Conservation (phyloP, 306 rosid species). For the Gynostemma pentaphyllum region DNA sequence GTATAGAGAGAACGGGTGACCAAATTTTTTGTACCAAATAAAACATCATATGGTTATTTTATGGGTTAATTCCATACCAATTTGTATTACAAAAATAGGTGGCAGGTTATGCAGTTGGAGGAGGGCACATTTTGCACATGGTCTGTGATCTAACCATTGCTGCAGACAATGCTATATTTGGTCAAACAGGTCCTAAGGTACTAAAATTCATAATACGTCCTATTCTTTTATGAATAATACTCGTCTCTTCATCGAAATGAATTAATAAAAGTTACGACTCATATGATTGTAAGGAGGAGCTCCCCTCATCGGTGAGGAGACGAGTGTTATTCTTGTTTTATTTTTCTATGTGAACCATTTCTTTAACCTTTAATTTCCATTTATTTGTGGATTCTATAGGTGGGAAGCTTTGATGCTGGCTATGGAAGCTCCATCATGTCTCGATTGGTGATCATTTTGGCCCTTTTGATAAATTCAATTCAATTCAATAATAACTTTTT, state of each 20-base stretch:
- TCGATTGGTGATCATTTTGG: slow-evolving; percentile 66
- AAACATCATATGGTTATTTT: too few species aligned
- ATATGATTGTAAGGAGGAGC: too few species aligned
- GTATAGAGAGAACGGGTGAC: too few species aligned
- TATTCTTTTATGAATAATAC: too few species aligned
- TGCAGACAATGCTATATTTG: slow-evolving; percentile 83
- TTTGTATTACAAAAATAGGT: too few species aligned
- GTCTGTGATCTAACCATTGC: slow-evolving; percentile 90
- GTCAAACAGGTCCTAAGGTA: slow-evolving; percentile 99
- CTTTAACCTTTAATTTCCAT: background rate
- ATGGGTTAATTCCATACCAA: too few species aligned
- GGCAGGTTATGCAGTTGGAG: slow-evolving; percentile 93
- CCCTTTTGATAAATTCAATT: too few species aligned
- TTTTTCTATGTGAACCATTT: background rate
- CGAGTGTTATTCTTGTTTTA: background rate
- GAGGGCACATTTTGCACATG: slow-evolving; percentile 80
- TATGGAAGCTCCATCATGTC: slow-evolving; percentile 96
- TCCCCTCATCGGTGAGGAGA: too few species aligned
- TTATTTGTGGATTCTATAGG: slow-evolving; percentile 26
- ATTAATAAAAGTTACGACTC: too few species aligned
- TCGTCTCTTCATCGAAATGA: too few species aligned
- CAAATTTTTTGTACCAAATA: too few species aligned
- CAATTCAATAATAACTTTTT: too few species aligned
- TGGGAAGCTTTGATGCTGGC: slow-evolving; percentile 98
- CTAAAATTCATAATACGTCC: slow-evolving; percentile 4